Percentiles rank a stretch among this genome's conserved stretches.
These are phyloP conservation scores for Paraphaeosphaeria minitans DNA, from an alignment of 2,329 filamentous ascomycete species.

Conservation along the genomic window DNA sequence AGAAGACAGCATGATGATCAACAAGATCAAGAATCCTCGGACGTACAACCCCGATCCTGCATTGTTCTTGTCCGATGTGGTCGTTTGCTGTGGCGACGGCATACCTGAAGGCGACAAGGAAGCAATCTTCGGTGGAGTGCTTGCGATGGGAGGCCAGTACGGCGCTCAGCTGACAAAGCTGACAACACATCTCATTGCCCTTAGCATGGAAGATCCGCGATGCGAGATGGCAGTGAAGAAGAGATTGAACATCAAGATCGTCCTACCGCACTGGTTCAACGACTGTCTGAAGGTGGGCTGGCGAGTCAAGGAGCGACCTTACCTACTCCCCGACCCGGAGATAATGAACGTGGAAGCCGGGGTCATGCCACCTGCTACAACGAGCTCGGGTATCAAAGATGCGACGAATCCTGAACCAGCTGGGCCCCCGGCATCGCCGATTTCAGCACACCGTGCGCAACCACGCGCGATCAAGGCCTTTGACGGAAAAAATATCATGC, in stretches of 20 bases:
- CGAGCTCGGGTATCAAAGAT: constrained; percentile 42
- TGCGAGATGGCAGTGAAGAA: constrained; percentile 67
- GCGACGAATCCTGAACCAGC: constrained; percentile 41
- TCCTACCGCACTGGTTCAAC: constrained; percentile 97
- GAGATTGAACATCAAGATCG: constrained; percentile 75
- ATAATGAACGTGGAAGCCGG: constrained; percentile 59
- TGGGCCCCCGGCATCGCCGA: constrained; percentile 26
- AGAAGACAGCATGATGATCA: constrained; percentile 68
- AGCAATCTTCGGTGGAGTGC: constrained; percentile 84
- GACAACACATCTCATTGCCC: constrained; percentile 87
- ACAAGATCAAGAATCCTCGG: constrained; percentile 75
- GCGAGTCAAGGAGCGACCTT: constrained; percentile 86
- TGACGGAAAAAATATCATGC: constrained; percentile 73
- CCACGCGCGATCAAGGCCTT: constrained; percentile 65
- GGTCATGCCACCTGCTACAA: constrained; percentile 54
- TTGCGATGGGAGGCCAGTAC: constrained; percentile 87
- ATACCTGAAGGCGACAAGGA: constrained; percentile 87
- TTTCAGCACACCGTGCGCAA: constrained; percentile 24
- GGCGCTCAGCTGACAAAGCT: constrained; percentile 71
- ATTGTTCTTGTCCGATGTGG: constrained; percentile 85
- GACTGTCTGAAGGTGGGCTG: constrained; percentile 93
- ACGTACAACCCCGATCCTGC: constrained; percentile 89
- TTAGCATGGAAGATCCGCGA: constrained; percentile 76
- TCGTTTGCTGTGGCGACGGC: constrained; percentile 75
- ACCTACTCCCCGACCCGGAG: constrained; percentile 83